Evolutionary conservation across 768 basidiomycete species (phyloP), one percentile per base, ranked within the genome.

Genomic region (Phaffia tasmanica): DNA sequence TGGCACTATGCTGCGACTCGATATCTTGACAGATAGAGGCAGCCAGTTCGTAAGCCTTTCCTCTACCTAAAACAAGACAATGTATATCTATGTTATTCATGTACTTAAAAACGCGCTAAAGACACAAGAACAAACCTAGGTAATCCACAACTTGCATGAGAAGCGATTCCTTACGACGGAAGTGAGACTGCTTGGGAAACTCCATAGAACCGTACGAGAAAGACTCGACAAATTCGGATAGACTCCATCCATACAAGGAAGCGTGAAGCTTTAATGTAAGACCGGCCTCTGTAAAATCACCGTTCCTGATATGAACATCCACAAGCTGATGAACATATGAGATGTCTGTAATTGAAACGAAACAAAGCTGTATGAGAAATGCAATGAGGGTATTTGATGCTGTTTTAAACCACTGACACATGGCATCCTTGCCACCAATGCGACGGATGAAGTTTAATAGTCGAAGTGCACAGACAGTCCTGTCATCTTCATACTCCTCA

Each of bases 31-130:
- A 93, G 58, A 97, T 87, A 57, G 89, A 87, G 65, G 95, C 85
- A 2, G 91, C 94, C 62, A 83, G 86, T 76, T 98, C 94, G 83
- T 90, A 98, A n/a, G 94, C 93, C 73, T 94, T 92, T 14, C 93
- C 94, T 76, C 92, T 89, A 59, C 89, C 90, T 92, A 0, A 55
- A 19, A 47, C 70, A 57, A 71, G 23, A 60, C 29, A 60, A n/a
- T 30, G 47, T 59, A 56, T 14, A 21, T 47, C 21, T 53, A 29
- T 11, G 47, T 29, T 2, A 35, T 1, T 29, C 16, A 14, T 54
- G 57, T 9, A n/a, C 32, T 1, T 21, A 18, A 8, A 50, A 50
- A 46, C 54, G 21, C 53, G 61, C 64, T 46, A 63, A 15, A 23
- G 57, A 64, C 42, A 62, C 25, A 21, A 35, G 35, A 42, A 71